Evolutionary conservation across 2,329 filamentous ascomycete genomes (phyloP), one percentile per base, ranked within the genome.

Genomic region (Verticillium nonalfalfae): DNA sequence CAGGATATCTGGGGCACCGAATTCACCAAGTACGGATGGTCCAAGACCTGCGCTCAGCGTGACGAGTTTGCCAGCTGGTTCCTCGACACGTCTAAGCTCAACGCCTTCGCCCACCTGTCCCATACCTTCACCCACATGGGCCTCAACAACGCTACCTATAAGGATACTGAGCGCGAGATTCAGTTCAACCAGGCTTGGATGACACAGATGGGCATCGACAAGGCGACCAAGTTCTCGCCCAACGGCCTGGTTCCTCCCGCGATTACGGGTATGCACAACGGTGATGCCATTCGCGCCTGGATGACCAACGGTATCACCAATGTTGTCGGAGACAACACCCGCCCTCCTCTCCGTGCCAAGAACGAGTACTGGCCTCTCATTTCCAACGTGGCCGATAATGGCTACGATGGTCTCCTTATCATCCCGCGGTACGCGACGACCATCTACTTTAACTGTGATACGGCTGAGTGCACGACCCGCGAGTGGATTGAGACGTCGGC

Each of bases 401-500:
- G 85, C 0, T 84, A 81, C 65, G 79, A 72, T 55, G 85, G 85
- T 1, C 75, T 86, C 39, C 78, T 78, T 62, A 77, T 87, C 57
- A 81, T 85, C 68, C 84, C 83, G 4, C 82, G 85, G 55, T 88
- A 81, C 57, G 81, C 85, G 1, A 84, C 83, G 3, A 80, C 82
- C 54, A 87, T 88, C 63, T 88, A 87, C 75, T 88, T 85, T 76
- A 86, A 88, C 73, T 87, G 85, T 70, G 80, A 85, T 67, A 78
- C 78, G 14, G 76, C 82, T 1, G 75, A 72, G 26, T 88, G 85
- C 69, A 87, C 84, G 0, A 69, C 81, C n/a, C 72, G 79, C 57
- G 85, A 88, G 69, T 88, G 85, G 85, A 84, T 84, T 58, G 76
- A 82, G 60, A 87, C 85, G 1, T 84, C 83, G 4, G 78, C 70